Percentiles rank a stretch among this genome's conserved stretches.
These are phyloP conservation scores for Penicillium sp. DNA, from an alignment of 2,329 filamentous ascomycete species.

Conservation along the genomic window DNA sequence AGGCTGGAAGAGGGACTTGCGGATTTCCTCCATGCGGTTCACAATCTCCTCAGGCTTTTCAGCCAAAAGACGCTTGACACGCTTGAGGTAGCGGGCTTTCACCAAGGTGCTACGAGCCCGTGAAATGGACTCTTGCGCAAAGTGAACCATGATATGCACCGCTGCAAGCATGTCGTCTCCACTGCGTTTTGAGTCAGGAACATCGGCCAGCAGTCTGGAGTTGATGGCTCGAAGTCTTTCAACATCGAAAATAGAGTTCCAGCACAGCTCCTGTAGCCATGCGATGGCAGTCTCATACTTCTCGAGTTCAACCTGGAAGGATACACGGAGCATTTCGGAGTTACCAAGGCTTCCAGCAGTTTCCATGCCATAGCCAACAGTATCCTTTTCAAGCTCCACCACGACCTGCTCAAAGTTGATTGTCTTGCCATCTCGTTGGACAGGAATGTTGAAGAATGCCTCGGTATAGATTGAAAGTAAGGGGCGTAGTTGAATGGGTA, in stretches of 20 bases:
- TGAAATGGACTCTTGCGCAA: constrained; percentile 73
- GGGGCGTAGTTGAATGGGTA: constrained; percentile 83
- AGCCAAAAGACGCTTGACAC: constrained; percentile 78
- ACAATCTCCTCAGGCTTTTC: constrained; percentile 77
- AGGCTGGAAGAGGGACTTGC: constrained; percentile 76
- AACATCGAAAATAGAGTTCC: constrained; percentile 84
- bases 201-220: constrained; percentile 83
- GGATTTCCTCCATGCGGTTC: constrained; percentile 75
- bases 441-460: constrained; percentile 93
- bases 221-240: constrained; percentile 66
- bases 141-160: constrained; percentile 76
- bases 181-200: constrained; percentile 88
- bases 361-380: constrained; percentile 78
- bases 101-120: constrained; percentile 82
- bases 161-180: constrained; percentile 67
- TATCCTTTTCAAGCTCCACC: constrained; percentile 87
- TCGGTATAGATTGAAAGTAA: constrained; percentile 82
- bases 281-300: constrained; percentile 82
- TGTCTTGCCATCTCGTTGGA: constrained; percentile 73
- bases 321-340: constrained; percentile 77
- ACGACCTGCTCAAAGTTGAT: constrained; percentile 92
- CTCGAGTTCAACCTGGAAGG: constrained; percentile 83
- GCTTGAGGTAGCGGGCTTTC: constrained; percentile 83
- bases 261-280: constrained; percentile 86
- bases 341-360: constrained; percentile 72